Evolutionary conservation across 495 filamentous ascomycete species (phyloP).

Genomic region (Cercophora samala): DNA sequence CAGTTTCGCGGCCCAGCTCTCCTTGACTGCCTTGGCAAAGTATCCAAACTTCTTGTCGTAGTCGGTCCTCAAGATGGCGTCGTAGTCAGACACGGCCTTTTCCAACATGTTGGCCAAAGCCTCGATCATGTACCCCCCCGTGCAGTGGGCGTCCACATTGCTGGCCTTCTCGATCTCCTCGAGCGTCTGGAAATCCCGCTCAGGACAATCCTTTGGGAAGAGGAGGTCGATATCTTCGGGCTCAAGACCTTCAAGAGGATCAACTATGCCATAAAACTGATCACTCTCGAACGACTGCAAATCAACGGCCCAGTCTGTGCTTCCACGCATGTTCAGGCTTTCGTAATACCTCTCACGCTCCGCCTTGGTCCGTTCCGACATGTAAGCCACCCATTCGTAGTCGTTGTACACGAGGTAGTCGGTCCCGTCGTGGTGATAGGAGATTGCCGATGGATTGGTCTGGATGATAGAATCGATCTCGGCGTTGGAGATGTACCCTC

Average conservation of each 20-base stretch:
- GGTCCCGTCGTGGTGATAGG: constrained; percentile 21
- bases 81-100: background rate
- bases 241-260: background rate
- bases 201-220: background rate
- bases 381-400: constrained; percentile 46
- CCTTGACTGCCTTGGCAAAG: background rate
- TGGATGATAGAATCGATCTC: constrained; percentile 34
- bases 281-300: constrained; percentile 19
- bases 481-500: constrained; percentile 36
- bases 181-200: background rate
- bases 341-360: constrained; percentile 13
- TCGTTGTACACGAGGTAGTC: constrained; percentile 44
- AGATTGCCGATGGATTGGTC: background rate
- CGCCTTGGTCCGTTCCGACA: constrained; percentile 28
- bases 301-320: constrained; percentile 31
- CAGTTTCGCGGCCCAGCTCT: background rate
- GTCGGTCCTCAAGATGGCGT: background rate
- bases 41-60: background rate
- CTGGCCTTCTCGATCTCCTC: background rate
- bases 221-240: background rate
- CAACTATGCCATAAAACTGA: background rate
- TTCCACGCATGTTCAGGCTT: constrained; percentile 25
- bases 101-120: background rate
- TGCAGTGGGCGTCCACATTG: background rate
- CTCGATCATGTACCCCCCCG: background rate